A percentile compares a stretch with the other conserved stretches of the same genome.
phyloP scores from a whole-genome alignment of 352 stramenopile species.

The Lagenidium sp. region DNA sequence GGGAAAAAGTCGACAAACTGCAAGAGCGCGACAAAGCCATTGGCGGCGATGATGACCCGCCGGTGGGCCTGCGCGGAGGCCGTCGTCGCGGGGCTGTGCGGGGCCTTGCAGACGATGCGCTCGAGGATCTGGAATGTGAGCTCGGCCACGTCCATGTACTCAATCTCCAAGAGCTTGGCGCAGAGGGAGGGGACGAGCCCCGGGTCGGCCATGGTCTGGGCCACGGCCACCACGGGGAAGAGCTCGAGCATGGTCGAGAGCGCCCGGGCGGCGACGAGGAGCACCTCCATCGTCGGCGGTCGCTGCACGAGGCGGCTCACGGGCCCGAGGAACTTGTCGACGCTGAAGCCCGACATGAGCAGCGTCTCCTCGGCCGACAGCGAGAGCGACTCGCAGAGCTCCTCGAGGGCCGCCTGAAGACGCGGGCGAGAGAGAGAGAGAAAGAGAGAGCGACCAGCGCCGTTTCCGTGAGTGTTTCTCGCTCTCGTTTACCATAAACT shows the following conservation, averaged over 20 bases:
- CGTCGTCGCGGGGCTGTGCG: slow-evolving; percentile 1
- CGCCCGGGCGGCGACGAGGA: slow-evolving; percentile 45
- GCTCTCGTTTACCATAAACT: not conserved
- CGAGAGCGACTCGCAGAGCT: slow-evolving; percentile 61
- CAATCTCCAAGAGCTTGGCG: slow-evolving; percentile 62
- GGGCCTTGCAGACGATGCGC: slow-evolving; percentile 29
- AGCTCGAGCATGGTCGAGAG: slow-evolving; percentile 50
- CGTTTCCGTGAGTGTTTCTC: not conserved
- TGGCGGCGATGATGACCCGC: slow-evolving; percentile 34
- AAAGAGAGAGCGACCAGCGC: no score
- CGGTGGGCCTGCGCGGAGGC: slow-evolving; percentile 18
- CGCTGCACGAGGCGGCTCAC: slow-evolving; percentile 29
- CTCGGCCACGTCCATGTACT: slow-evolving; percentile 81
- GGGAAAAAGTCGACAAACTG: slow-evolving; percentile 82
- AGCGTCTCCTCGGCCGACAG: slow-evolving; percentile 61
- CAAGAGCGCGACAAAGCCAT: slow-evolving; percentile 55
- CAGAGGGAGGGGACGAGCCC: slow-evolving; percentile 46
- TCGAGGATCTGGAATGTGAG: slow-evolving; percentile 61
- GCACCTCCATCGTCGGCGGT: slow-evolving; percentile 45
- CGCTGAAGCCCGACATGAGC: slow-evolving; percentile 47
- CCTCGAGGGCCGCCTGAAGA: slow-evolving; percentile 28
- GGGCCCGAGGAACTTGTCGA: slow-evolving; percentile 44
- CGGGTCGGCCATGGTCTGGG: slow-evolving; percentile 26
- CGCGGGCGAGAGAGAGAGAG: not conserved
- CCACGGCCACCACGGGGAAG: slow-evolving; percentile 28